Conservation (phyloP, 1,139 yeast species). For the Sugiyamaella grinbergsii region DNA sequence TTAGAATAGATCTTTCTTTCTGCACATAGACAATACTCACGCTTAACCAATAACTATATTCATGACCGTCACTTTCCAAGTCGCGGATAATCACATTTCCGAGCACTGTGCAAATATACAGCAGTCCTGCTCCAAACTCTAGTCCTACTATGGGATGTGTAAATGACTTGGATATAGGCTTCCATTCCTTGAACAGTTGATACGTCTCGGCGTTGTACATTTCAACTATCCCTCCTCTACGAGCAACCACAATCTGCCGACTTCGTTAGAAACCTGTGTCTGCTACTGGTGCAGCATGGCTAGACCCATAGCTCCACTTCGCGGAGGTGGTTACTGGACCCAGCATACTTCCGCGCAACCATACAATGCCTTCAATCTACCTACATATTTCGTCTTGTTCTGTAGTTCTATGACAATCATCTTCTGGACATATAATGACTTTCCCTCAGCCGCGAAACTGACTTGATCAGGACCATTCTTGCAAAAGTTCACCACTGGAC, state of each 20-base stretch:
- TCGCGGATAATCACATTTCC: constrained; percentile 53
- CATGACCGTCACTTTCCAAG: constrained; percentile 39
- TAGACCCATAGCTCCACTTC: too few relatives aligned
- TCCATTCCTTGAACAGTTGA: constrained; percentile 43
- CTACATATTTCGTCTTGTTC: constrained; percentile 31
- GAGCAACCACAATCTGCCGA: constrained; percentile 40
- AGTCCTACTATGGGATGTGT: constrained; percentile 44
- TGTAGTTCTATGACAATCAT: constrained; percentile 30
- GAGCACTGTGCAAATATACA: constrained; percentile 50
- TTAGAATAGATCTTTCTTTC: background rate
- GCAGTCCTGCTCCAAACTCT: constrained; percentile 39
- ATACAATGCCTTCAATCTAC: constrained; percentile 20
- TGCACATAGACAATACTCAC: constrained; percentile 2
- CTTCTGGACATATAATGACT: constrained; percentile 38
- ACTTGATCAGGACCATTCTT: constrained; percentile 9
- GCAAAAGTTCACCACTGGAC: constrained; percentile 2
- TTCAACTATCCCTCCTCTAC: constrained; percentile 42
- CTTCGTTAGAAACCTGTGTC: too few relatives aligned
- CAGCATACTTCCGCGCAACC: too few relatives aligned
- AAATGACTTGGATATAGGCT: constrained; percentile 35
- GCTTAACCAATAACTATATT: constrained; percentile 23
- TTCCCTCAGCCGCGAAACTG: constrained; percentile 35
- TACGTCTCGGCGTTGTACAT: constrained; percentile 37
- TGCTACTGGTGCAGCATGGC: too few relatives aligned
- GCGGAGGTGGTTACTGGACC: too few relatives aligned